A percentile compares a stretch with the other conserved stretches of the same genome.
Conservation (phyloP, 169 alveolate genomes). For the Perkinsus chesapeaki region DNA sequence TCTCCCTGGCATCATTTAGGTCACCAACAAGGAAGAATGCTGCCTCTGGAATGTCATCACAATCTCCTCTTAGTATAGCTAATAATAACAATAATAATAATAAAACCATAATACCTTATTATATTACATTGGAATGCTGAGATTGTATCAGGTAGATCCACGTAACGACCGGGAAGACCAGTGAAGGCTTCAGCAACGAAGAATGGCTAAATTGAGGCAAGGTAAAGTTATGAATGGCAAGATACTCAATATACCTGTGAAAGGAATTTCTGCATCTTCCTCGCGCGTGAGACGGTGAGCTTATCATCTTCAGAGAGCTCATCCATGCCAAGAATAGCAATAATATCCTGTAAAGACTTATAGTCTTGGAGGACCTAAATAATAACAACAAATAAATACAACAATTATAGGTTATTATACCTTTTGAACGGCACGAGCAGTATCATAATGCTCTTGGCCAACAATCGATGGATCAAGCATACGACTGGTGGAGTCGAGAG, state of each 20-base stretch:
- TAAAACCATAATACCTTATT: neutral
- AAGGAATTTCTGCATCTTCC: slow-evolving; percentile 88
- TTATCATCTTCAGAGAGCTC: slow-evolving; percentile 93
- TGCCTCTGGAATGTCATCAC: slow-evolving; percentile 91
- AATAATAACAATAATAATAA: slow-evolving; percentile 14
- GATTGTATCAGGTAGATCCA: slow-evolving; percentile 80
- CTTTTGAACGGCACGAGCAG: slow-evolving; percentile 89
- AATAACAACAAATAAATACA: neutral
- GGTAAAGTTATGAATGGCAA: neutral
- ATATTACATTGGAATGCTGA: slow-evolving; percentile 53
- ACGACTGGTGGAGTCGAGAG: slow-evolving; percentile 90
- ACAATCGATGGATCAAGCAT: slow-evolving; percentile 78
- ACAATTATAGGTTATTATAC: neutral
- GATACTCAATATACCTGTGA: slow-evolving; percentile 45
- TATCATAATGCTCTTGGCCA: slow-evolving; percentile 82
- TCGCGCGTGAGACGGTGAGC: slow-evolving; percentile 90
- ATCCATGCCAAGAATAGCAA: slow-evolving; percentile 91
- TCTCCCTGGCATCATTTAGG: slow-evolving; percentile 78
- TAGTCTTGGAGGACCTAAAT: slow-evolving; percentile 81
- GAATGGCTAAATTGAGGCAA: slow-evolving; percentile 73
- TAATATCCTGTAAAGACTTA: slow-evolving; percentile 88
- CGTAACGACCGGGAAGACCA: slow-evolving; percentile 90
- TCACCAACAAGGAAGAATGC: slow-evolving; percentile 95
- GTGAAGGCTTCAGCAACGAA: slow-evolving; percentile 87
- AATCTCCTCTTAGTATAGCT: slow-evolving; percentile 84